Evolutionary conservation across 2,329 filamentous ascomycete species (phyloP), one percentile per base, ranked within the genome.

Genomic region (Fusarium paranaense): DNA sequence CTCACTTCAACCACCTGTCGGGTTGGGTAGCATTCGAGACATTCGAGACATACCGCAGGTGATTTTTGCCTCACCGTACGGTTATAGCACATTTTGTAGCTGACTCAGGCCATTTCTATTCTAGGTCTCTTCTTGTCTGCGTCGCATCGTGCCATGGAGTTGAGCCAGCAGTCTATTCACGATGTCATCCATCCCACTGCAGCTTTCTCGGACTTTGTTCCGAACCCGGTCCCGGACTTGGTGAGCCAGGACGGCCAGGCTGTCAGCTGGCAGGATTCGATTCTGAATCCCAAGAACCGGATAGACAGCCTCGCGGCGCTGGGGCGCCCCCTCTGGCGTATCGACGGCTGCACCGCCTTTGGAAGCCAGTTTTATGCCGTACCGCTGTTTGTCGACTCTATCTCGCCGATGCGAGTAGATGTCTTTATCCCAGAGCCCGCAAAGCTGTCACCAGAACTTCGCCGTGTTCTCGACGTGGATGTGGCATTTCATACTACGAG

Each of bases 251-350:
- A 74, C 16, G 18, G 32, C 22, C 56, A 75, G 61, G 20, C 47
- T 20, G 45, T 54, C 37, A 62, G 64, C 52, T 91, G 89, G 89
- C 78, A 80, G 14, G 69, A 78, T 4, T 91, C 89, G 6, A 80
- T 83, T 45, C 82, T 91, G 47, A 91, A 91, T 71, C 90, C 89
- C 9, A 90, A 89, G 78, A 91, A 90, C 75, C 85, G 89, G 67
- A 87, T 91, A 77, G 85, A 91, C 77, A 90, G 88, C 71, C 85
- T 91, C 18, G 85, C 83, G 4, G 79, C 82, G 9, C 84, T 85
- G 3, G 59, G 74, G 16, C 74, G 81, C 1, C 85, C 88, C 2
- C 79, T 88, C 9, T 92, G 90, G 89, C 85, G 87, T 37, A 86
- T 92, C 57, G 89, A 91, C 72, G 89, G 90, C 58, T 89, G 86